Conservation (phyloP, 2,329 filamentous ascomycete genomes). For the Alternaria longipes region DNA sequence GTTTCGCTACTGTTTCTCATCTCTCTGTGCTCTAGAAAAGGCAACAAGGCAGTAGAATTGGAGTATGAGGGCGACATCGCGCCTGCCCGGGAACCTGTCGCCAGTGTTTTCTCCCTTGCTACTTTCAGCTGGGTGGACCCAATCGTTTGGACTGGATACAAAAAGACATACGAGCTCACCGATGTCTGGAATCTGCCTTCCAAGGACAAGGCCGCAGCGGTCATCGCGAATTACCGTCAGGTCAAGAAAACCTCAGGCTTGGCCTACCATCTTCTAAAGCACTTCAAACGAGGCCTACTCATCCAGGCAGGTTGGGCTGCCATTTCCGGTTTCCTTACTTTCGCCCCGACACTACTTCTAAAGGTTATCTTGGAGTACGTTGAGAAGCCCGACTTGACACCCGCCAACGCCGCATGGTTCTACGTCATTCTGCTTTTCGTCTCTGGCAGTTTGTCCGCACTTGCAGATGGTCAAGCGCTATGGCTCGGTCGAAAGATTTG, state of each 20-base stretch:
- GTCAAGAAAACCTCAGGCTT: slow-evolving; percentile 82
- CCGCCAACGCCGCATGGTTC: slow-evolving; percentile 91
- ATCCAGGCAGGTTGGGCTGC: slow-evolving; percentile 83
- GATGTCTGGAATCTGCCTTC: slow-evolving; percentile 93
- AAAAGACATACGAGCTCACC: slow-evolving; percentile 79
- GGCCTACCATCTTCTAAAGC: slow-evolving; percentile 80
- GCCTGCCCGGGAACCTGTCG: slow-evolving; percentile 85
- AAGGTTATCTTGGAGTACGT: slow-evolving; percentile 93
- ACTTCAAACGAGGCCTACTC: slow-evolving; percentile 80
- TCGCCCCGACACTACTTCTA: slow-evolving; percentile 88
- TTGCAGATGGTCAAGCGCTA: slow-evolving; percentile 84
- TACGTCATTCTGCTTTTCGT: slow-evolving; percentile 91
- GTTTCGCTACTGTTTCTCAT: slow-evolving; percentile 78
- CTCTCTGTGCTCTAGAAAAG: slow-evolving; percentile 83
- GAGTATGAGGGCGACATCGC: slow-evolving; percentile 90
- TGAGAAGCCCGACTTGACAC: slow-evolving; percentile 79
- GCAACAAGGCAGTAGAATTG: slow-evolving; percentile 86
- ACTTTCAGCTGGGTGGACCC: slow-evolving; percentile 92
- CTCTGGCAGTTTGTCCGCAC: slow-evolving; percentile 80
- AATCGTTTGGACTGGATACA: slow-evolving; percentile 89
- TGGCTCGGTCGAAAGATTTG: slow-evolving; percentile 96
- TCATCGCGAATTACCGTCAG: slow-evolving; percentile 84
- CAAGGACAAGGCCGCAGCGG: slow-evolving; percentile 83
- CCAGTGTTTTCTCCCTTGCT: slow-evolving; percentile 85
- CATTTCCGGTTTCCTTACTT: slow-evolving; percentile 83